Evolutionary conservation across 257 asterid genomes (phyloP).

Genomic region (Solanum tarapatanum): DNA sequence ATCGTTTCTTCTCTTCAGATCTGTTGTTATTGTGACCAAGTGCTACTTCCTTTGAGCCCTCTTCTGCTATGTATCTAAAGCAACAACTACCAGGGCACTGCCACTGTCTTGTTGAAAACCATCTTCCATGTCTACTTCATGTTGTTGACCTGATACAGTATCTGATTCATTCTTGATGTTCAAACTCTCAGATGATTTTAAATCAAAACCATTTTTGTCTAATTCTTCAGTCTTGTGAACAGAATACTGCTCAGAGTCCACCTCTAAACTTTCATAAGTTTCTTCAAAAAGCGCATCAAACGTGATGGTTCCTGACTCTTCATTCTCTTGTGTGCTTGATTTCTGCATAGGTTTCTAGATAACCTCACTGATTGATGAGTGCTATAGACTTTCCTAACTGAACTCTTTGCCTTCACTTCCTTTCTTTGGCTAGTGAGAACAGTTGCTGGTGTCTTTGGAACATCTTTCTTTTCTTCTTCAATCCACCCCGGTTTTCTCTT

Average conservation of each 20-base stretch:
- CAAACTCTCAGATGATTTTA: background rate
- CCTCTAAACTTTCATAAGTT: constrained; percentile 10
- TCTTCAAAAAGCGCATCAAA: background rate
- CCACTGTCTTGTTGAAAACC: background rate
- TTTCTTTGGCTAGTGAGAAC: constrained; percentile 30
- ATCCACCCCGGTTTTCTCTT: background rate
- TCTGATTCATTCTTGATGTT: background rate
- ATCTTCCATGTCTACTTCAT: background rate
- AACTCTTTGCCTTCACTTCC: constrained; percentile 23
- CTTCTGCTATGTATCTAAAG: background rate
- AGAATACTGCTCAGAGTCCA: constrained; percentile 1
- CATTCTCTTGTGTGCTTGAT: background rate
- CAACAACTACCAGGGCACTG: background rate
- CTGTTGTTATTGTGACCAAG: background rate
- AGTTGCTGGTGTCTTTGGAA: constrained; percentile 33
- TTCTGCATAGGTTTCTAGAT: constrained; percentile 28
- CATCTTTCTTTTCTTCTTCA: constrained; percentile 13
- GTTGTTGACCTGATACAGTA: background rate
- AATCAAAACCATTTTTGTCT: background rate
- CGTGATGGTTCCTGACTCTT: background rate
- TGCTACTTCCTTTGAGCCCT: background rate
- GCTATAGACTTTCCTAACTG: constrained; percentile 19
- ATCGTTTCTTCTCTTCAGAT: background rate
- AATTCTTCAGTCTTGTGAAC: constrained; percentile 14
- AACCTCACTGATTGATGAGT: constrained; percentile 60